Evolutionary conservation across 148 eudicot species (phyloP).

Genomic region (Gaultheria prostrata): DNA sequence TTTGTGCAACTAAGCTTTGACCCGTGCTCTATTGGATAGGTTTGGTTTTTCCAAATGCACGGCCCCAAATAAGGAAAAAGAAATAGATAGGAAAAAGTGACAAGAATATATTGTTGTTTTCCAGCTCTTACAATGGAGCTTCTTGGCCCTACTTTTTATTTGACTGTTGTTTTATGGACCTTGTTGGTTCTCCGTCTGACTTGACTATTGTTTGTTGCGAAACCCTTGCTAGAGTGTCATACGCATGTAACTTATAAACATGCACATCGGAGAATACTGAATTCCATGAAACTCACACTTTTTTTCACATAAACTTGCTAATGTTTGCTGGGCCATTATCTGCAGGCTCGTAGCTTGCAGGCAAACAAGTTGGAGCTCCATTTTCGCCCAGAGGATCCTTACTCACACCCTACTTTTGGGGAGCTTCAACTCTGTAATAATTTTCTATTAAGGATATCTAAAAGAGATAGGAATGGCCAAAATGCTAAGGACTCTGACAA

Average conservation of each 20-base stretch:
- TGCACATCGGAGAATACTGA: not conserved
- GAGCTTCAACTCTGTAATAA: slow-evolving; percentile 55
- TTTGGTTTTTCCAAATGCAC: not conserved
- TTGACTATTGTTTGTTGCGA: not conserved
- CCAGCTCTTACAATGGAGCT: not conserved
- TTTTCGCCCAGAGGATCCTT: slow-evolving; percentile 95
- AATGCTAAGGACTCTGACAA: slow-evolving; percentile 17
- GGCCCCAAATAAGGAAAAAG: not conserved
- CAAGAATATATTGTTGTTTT: not conserved
- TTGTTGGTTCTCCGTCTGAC: not conserved
- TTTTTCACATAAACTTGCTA: not conserved
- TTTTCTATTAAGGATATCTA: slow-evolving; percentile 70
- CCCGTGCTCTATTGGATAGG: not conserved
- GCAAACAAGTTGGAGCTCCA: slow-evolving; percentile 74
- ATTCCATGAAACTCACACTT: not conserved
- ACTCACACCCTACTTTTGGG: slow-evolving; percentile 83
- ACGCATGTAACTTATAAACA: not conserved
- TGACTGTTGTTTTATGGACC: not conserved
- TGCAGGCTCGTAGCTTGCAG: slow-evolving; percentile 62
- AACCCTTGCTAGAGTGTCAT: not conserved
- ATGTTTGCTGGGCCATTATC: slow-evolving; percentile 12
- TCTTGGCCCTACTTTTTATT: not conserved
- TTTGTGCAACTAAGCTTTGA: not conserved
- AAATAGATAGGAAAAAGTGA: not conserved
- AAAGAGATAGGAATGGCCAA: slow-evolving; percentile 28